These are phyloP conservation scores for Solanum ossicruentum DNA, from an alignment of 257 asterid species.

Conservation along the genomic window DNA sequence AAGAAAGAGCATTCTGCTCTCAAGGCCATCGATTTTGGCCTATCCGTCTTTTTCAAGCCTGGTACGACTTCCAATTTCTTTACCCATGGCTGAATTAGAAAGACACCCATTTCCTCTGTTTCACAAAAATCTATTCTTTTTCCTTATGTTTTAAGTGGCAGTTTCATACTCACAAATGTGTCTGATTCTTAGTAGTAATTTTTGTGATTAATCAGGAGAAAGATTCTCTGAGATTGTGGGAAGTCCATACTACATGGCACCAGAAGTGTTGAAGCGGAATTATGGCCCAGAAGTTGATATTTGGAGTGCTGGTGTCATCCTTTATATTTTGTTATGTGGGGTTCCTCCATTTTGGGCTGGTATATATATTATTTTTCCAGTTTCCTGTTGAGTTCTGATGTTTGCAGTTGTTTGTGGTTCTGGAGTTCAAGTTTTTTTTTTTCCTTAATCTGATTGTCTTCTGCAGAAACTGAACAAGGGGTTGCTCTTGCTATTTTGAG, in stretches of 20 bases:
- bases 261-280: constrained; percentile 79
- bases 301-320: constrained; percentile 94
- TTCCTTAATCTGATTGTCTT: neutral
- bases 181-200: neutral
- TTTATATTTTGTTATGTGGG: constrained; percentile 85
- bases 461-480: constrained; percentile 85
- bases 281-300: constrained; percentile 87
- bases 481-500: constrained; percentile 84
- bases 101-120: neutral
- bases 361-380: constrained; percentile 4
- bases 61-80: constrained; percentile 21
- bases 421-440: neutral
- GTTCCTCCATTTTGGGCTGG: constrained; percentile 99
- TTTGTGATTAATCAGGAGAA: constrained; percentile 35
- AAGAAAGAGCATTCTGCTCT: constrained; percentile 78
- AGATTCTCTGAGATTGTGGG: constrained; percentile 83
- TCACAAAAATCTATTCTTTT: neutral
- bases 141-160: neutral
- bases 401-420: neutral
- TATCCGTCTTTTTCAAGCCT: constrained; percentile 77
- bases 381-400: neutral
- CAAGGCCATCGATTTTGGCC: constrained; percentile 79
- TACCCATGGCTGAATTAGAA: neutral
- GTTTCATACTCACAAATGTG: neutral
- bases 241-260: constrained; percentile 94